Evolutionary conservation across 495 filamentous ascomycete genomes (phyloP).

Genomic region (Hyaloscypha variabilis): DNA sequence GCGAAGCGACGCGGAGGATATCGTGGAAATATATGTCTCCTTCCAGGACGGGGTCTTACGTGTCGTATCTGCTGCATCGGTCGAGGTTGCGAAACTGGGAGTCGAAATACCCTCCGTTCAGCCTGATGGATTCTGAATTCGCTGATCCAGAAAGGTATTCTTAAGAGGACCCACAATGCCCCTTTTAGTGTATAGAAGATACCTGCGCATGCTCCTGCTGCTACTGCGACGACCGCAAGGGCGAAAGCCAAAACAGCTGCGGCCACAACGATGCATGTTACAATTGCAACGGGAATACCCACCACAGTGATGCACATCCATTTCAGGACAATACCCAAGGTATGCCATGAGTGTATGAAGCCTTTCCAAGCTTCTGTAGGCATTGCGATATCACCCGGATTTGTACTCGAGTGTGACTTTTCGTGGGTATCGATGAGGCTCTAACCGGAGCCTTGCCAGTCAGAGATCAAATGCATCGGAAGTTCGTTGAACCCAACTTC

Average conservation of each 20-base stretch:
- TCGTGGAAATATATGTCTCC: not conserved
- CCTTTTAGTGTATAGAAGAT: conserved; percentile 5
- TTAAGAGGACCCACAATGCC: not conserved
- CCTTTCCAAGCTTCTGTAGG: conserved; percentile 18
- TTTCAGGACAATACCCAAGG: conserved; percentile 23
- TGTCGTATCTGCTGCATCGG: not conserved
- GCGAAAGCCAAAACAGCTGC: conserved; percentile 16
- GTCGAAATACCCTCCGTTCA: conserved; percentile 9
- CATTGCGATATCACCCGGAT: conserved; percentile 15
- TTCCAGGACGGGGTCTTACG: not conserved
- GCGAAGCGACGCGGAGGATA: too few species aligned
- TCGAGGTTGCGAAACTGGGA: not conserved
- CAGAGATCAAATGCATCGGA: not conserved
- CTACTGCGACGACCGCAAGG: not conserved
- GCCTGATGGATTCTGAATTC: conserved; percentile 8
- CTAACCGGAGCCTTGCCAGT: conserved; percentile 12
- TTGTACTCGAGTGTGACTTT: not conserved
- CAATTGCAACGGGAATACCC: conserved; percentile 21
- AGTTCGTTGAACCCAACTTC: not conserved
- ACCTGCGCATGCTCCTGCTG: not conserved
- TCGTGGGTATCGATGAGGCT: not conserved
- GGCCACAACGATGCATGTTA: conserved; percentile 16
- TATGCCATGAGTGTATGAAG: conserved; percentile 25
- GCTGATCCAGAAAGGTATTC: conserved; percentile 15
- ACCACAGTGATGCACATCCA: conserved; percentile 28